Base-by-base conservation (phyloP, 306 rosid species). In the Acacia acuminata region DNA sequence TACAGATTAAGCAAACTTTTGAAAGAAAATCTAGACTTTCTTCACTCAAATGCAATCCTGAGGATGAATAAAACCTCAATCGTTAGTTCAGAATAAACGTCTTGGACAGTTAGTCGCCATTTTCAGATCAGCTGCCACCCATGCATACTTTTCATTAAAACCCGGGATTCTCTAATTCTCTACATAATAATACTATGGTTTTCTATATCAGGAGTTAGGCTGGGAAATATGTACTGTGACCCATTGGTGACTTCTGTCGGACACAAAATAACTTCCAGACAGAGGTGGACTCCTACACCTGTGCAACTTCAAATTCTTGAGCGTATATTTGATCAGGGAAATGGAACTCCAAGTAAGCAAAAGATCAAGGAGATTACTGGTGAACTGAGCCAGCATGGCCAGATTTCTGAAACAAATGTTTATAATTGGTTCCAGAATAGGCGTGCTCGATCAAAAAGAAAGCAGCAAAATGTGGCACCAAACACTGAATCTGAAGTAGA, bases 351-450 rank as follows among this genome's bases (percentile, higher is more conserved):
- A 44, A 96, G 87, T 90, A 96, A 96, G 88, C 98, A 94, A 61
- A 96, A 91, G 83, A 96, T 96, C 87, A 96, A 92, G 79, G 99
- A 96, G 61, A 94, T 96, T 9, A 90, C 99, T 82, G 68, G 92
- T 64, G 97, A 96, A 73, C 91, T 96, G 77, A 77, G 92, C 78
- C 99, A 96, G 61, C 97, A 96, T 77, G 99, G 99, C 70, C 99
- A 89, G 82, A 91, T 96, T 78, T 94, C 98, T 75, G 98, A 96
- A 80, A 90, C 97, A 25, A 96, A 96, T 84, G 98, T 94, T 73
- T 96, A 96, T 24, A 96, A 96, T 51, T 96, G 99, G 99, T 94
- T 96, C 87, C 99, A 96, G 87, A 96, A 96, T 58, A 89, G 98
- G 89, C 97, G 99, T 25, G 98, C 98, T 77, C 81, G 99, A 61